These are phyloP conservation scores for Isoetes taiwanensis DNA, from an alignment of 75 land plant species.

Conservation along the genomic window DNA sequence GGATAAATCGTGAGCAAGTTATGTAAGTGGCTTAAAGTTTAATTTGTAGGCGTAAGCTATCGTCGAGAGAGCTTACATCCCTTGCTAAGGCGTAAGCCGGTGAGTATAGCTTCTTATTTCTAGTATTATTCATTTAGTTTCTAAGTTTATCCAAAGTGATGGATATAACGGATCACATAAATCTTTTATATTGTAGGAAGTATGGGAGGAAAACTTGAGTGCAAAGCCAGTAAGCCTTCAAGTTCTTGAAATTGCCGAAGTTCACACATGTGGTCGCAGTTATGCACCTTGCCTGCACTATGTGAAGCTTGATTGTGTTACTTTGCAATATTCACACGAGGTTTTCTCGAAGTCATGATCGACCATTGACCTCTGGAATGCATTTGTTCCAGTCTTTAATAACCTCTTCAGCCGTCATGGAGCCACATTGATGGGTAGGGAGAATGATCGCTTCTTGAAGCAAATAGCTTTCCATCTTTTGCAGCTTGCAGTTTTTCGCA, in stretches of 20 bases:
- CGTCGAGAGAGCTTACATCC: too few relatives aligned
- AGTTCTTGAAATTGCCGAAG: conserved; percentile 1
- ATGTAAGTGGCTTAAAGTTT: too few relatives aligned
- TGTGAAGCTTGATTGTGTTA: conserved; percentile 4
- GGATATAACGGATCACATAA: too few relatives aligned
- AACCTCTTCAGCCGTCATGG: conserved; percentile 6
- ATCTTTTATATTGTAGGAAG: too few relatives aligned
- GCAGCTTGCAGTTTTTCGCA: conserved; percentile 2
- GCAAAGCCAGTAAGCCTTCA: neutral
- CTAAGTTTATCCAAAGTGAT: too few relatives aligned
- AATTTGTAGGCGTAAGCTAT: too few relatives aligned
- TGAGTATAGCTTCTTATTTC: too few relatives aligned
- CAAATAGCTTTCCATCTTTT: conserved; percentile 6
- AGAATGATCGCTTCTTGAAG: conserved; percentile 3
- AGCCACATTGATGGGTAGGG: conserved; percentile 2
- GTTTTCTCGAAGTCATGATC: neutral
- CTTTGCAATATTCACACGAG: neutral
- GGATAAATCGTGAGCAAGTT: too few relatives aligned
- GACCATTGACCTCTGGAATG: conserved; percentile 1
- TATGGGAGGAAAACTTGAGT: conserved; percentile 2
- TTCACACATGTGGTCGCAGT: neutral
- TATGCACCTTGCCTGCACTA: neutral
- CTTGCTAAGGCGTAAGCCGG: too few relatives aligned
- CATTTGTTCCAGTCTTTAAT: conserved; percentile 1
- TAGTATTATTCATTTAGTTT: too few relatives aligned